Percentiles rank a stretch among this genome's conserved stretches.
Evolutionary conservation across 2,329 filamentous ascomycete genomes (phyloP).

Genomic region (Colletotrichum lindemuthianum): DNA sequence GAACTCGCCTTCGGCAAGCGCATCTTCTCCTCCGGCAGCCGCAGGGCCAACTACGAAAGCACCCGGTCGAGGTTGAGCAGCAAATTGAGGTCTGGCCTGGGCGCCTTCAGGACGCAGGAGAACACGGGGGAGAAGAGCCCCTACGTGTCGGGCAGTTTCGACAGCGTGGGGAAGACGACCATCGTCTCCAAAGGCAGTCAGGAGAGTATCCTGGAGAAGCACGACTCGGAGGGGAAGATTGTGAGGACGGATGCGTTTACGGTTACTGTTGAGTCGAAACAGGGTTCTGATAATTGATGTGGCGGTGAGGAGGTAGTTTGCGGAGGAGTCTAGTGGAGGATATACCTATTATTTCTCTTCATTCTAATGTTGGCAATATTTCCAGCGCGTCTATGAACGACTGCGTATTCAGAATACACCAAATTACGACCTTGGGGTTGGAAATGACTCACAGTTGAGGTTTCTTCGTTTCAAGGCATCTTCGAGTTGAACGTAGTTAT

Average conservation of each 20-base stretch:
- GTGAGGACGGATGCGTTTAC: constrained; percentile 11
- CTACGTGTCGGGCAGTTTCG: background rate
- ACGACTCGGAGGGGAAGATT: constrained; percentile 6
- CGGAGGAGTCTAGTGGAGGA: background rate
- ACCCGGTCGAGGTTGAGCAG: background rate
- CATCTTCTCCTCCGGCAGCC: constrained; percentile 19
- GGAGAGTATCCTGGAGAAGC: constrained; percentile 12
- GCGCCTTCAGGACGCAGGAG: background rate
- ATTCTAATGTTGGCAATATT: too few relatives aligned
- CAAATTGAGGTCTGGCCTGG: background rate
- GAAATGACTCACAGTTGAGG: too few relatives aligned
- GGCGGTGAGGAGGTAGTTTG: too few relatives aligned
- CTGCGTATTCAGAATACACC: fast-evolving
- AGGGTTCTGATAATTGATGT: background rate
- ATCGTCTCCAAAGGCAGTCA: constrained; percentile 3
- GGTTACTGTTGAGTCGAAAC: constrained; percentile 9
- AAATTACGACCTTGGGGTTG: too few relatives aligned
- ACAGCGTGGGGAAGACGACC: constrained; percentile 1
- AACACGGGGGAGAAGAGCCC: background rate
- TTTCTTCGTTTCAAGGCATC: too few relatives aligned
- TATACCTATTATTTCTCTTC: background rate
- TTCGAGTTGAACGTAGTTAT: too few relatives aligned
- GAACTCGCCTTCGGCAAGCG: constrained; percentile 21
- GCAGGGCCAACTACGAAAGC: constrained; percentile 1
- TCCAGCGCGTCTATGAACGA: too few relatives aligned